Evolutionary conservation across 495 filamentous ascomycete species (phyloP), one percentile per base, ranked within the genome.

Genomic region (Penicillium cataractarum): DNA sequence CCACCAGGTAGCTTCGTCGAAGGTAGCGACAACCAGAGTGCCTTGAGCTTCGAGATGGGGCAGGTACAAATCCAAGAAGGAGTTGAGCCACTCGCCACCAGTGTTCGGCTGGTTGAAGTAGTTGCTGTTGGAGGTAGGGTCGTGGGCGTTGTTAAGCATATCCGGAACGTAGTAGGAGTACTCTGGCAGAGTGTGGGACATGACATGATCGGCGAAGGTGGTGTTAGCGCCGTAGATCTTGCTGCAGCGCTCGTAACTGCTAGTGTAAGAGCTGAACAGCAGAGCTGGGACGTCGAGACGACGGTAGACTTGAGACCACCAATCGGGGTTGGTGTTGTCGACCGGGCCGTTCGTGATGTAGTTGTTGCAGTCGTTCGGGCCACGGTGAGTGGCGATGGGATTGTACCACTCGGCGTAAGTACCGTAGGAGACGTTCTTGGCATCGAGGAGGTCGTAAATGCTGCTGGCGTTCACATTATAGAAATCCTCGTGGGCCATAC

Each of bases 131-230:
- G 64, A 64, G 24, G 46, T 39, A n/a, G 64, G 64, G 17, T 67
- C 64, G 39, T 67, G 64, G 48, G 55, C 55, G 39, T 64, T 67
- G 55, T 64, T 55, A 26, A 67, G 55, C 61, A 67, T 67, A 31
- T 67, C 64, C 6, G 64, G 64, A 7, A 67, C 61, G 55, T 67
- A 67, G 61, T 33, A 67, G 3, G 64, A 60, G 55, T 67, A 67
- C 42, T 52, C 64, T 2, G 64, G 64, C 26, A 67, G 35, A 12
- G 35, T 55, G 29, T 60, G 61, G 0, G 56, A 32, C 46, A 26
- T 59, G 9, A 67, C 64, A 29, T 64, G 35, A 6, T 52, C 33
- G 7, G 61, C 61, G 22, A 67, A 67, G 5, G 61, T 57, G 44
- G 29, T 53, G 57, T 62, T 67, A 2, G 64, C 61, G 29, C 55